Percentiles rank a stretch among this genome's conserved stretches.
Conservation (phyloP, 768 basidiomycete genomes). For the Hortiboletus flavorubellus region DNA sequence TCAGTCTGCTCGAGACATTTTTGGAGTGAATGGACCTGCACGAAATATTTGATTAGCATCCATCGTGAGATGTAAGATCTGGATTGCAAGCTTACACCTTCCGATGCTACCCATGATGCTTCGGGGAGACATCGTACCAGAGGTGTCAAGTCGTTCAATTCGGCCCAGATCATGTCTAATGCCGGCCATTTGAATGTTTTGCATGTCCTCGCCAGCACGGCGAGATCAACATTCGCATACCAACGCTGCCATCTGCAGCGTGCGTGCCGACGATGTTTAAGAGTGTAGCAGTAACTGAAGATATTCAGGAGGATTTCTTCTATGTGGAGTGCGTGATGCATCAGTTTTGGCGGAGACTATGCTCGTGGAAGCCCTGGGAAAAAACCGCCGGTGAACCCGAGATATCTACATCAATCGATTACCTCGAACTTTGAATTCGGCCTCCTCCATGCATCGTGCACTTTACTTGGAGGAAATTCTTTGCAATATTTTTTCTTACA, state of each 20-base stretch:
- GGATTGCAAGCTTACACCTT: slow-evolving; percentile 2
- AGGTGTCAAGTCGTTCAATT: slow-evolving; percentile 10
- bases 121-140: slow-evolving; percentile 10
- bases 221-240: slow-evolving; percentile 2
- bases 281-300: slow-evolving; percentile 1
- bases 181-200: slow-evolving; percentile 13
- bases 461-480: slow-evolving; percentile 12
- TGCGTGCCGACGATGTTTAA: not conserved
- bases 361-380: too few species aligned
- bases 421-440: too few species aligned
- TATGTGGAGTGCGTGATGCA: slow-evolving; percentile 7
- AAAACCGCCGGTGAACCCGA: too few species aligned
- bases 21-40: slow-evolving; percentile 1
- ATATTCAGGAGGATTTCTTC: slow-evolving; percentile 13
- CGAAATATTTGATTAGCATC: not conserved
- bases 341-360: not conserved
- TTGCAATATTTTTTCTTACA: slow-evolving; percentile 1
- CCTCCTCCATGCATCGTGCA: slow-evolving; percentile 1
- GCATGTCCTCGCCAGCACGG: slow-evolving; percentile 8
- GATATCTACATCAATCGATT: too few species aligned
- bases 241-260: not conserved
- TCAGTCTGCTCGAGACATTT: not conserved
- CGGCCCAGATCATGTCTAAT: slow-evolving; percentile 9
- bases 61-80: not conserved
- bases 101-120: not conserved